Conservation (phyloP, 2,329 filamentous ascomycete species). For the Pseudocercospora crystallina region DNA sequence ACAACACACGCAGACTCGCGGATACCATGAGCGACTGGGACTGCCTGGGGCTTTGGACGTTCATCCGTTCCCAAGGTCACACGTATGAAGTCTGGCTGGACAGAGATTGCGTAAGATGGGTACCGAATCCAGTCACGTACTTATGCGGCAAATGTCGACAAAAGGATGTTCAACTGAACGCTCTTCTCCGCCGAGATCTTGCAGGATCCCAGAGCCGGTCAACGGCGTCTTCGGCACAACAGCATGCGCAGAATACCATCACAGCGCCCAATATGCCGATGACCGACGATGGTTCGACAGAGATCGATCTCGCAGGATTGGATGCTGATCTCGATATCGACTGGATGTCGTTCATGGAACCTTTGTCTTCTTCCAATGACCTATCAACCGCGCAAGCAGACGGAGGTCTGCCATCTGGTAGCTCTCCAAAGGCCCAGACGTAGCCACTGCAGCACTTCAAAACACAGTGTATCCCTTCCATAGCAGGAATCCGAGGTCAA, state of each 20-base stretch:
- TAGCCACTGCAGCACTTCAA: slow-evolving; percentile 10
- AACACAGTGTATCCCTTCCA: slow-evolving; percentile 52
- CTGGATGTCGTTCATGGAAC: background rate
- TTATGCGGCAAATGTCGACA: slow-evolving; percentile 12
- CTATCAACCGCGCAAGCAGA: no score
- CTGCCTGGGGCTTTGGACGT: slow-evolving; percentile 12
- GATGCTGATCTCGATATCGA: background rate
- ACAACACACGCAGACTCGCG: no score
- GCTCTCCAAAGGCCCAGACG: background rate
- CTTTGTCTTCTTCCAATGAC: background rate
- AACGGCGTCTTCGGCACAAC: no score
- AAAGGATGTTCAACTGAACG: slow-evolving; percentile 5
- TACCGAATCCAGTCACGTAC: slow-evolving; percentile 5
- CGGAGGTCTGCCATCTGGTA: no score
- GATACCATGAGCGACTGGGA: slow-evolving; percentile 3
- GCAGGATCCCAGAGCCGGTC: background rate
- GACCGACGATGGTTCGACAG: no score
- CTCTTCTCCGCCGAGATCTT: background rate
- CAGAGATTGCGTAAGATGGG: slow-evolving; percentile 8
- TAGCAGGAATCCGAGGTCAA: slow-evolving; percentile 54
- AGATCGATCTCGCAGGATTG: background rate
- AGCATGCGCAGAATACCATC: no score
- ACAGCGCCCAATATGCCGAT: no score
- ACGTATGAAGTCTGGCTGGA: slow-evolving; percentile 8
- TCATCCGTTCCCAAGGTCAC: slow-evolving; percentile 4